Evolutionary conservation across 805 yeast species (phyloP).

Genomic region (Candida taoyuanica): DNA sequence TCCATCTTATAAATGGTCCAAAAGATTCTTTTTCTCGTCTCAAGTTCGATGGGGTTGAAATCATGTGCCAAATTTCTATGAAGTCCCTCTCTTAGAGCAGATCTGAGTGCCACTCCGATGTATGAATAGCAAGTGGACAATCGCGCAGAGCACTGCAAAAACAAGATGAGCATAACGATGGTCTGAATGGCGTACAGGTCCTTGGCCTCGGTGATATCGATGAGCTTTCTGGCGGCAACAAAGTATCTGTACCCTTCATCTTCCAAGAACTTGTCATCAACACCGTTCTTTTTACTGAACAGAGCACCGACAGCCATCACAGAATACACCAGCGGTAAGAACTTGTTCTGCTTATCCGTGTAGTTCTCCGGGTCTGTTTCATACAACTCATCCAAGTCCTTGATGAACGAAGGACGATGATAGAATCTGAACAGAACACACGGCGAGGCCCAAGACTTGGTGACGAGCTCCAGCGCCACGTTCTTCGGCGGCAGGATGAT

Average conservation of each 20-base stretch:
- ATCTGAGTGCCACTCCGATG: slow-evolving; percentile 80
- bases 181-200: slow-evolving; percentile 82
- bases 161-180: slow-evolving; percentile 78
- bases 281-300: slow-evolving; percentile 47
- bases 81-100: slow-evolving; percentile 77
- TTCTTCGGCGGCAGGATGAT: slow-evolving; percentile 72
- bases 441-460: slow-evolving; percentile 79
- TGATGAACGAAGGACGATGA: slow-evolving; percentile 76
- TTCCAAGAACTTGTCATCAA: slow-evolving; percentile 37
- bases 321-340: slow-evolving; percentile 76
- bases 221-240: slow-evolving; percentile 70
- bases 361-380: slow-evolving; percentile 67
- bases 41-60: slow-evolving; percentile 72
- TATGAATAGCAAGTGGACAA: slow-evolving; percentile 84
- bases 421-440: slow-evolving; percentile 82
- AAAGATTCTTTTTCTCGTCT: slow-evolving; percentile 77
- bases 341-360: slow-evolving; percentile 67
- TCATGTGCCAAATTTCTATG: slow-evolving; percentile 60
- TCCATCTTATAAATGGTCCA: slow-evolving; percentile 92
- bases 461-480: slow-evolving; percentile 63
- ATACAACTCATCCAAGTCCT: slow-evolving; percentile 70
- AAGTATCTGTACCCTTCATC: slow-evolving; percentile 81
- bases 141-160: slow-evolving; percentile 84
- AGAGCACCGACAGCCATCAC: slow-evolving; percentile 88
- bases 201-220: slow-evolving; percentile 78